Percentiles rank a stretch among this genome's conserved stretches.
Evolutionary conservation across 1,284 basidiomycete species (phyloP).

Genomic region (Rhodotorula sp.): DNA sequence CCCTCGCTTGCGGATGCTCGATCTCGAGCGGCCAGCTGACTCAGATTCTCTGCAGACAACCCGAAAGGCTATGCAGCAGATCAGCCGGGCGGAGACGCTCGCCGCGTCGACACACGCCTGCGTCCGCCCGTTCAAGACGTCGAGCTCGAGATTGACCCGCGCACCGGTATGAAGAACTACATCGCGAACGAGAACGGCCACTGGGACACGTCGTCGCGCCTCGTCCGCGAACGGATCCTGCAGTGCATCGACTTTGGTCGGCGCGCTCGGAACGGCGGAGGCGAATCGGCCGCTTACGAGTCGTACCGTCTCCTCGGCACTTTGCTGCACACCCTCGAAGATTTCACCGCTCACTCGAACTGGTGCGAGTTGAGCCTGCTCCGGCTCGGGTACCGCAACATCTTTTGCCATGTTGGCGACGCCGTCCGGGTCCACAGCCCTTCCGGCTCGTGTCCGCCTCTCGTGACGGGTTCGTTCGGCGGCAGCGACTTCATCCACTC

Average conservation of each 20-base stretch:
- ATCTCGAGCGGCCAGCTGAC: neutral
- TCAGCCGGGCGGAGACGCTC: constrained; percentile 80
- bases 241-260: constrained; percentile 62
- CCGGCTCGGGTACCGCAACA: constrained; percentile 53
- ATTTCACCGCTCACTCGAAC: constrained; percentile 79
- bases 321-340: constrained; percentile 62
- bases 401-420: constrained; percentile 89
- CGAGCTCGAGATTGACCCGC: constrained; percentile 81
- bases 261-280: constrained; percentile 27
- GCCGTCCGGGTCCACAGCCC: constrained; percentile 73
- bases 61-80: constrained; percentile 52
- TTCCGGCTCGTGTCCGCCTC: constrained; percentile 73
- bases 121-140: constrained; percentile 71
- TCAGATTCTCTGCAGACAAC: constrained; percentile 46
- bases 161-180: constrained; percentile 93
- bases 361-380: constrained; percentile 48
- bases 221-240: constrained; percentile 75
- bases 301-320: constrained; percentile 65
- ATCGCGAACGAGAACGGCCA: constrained; percentile 66
- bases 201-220: constrained; percentile 86
- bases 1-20: constrained; percentile 54
- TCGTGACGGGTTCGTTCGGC: constrained; percentile 81
- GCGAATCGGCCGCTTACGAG: constrained; percentile 68
- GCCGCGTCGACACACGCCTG: constrained; percentile 71
- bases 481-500: constrained; percentile 71